Base-by-base conservation (phyloP, 768 basidiomycete species). In the Tricholoma sp. region DNA sequence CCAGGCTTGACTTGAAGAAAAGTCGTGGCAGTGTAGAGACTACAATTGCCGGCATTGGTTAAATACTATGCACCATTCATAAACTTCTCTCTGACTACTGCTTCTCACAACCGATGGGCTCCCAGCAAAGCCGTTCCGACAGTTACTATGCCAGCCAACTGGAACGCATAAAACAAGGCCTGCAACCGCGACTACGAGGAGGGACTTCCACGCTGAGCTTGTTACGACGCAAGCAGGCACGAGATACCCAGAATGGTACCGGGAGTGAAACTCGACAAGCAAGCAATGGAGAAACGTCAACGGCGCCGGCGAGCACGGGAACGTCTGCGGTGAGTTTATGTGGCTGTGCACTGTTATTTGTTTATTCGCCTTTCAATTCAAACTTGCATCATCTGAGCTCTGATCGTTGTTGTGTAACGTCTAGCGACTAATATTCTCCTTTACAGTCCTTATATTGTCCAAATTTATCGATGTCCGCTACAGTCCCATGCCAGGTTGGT, bases 401-500 rank as follows among this genome's bases (percentile, higher is more conserved):
- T 31, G 47, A 46, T 46, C 22, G 21, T 22, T 14, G 22, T 24
- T 14, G 22, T 24, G n/a, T 10, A 12, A 50, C 47, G n/a, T 18
- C 29, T 18, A 18, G 47, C 47, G n/a, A 50, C n/a, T 50, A 8
- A 31, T 29, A 31, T 54, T 45, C 9, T 32, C 37, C 6, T 55
- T 45, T 4, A 46, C 50, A 69, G 62, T 34, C 50, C 49, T 32
- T 49, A 49, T 54, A 47, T 12, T 56, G 50, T 41, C 31, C 57
- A 5, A 50, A 46, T 49, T 55, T 62, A 37, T 50, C 55, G 11
- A 71, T 71, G 69, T 64, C 77, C 49, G 65, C 68, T 24, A 79
- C 78, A 22, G 79, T 80, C 50, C 79, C 79, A 19, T 80, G 79
- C 62, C 76, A 78, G 71, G 79, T 79, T 57, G 46, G 66, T 59